Conservation (phyloP, 148 eudicot genomes). For the Oxyria digyna region DNA sequence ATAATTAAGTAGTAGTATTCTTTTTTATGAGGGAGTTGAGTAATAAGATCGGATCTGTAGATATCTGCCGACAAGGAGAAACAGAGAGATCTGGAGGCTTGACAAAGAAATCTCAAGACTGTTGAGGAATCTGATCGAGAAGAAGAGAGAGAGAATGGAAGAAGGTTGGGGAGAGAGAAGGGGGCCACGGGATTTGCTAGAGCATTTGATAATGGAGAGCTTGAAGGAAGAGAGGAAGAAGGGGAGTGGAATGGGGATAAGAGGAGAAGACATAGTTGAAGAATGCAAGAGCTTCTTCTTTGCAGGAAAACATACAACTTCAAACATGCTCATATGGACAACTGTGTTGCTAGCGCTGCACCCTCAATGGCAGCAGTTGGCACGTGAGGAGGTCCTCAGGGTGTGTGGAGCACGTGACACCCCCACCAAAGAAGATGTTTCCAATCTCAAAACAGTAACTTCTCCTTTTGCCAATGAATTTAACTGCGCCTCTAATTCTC, state of each 20-base stretch:
- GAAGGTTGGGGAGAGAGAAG: not conserved
- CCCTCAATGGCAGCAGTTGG: slow-evolving; percentile 60
- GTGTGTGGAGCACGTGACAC: slow-evolving; percentile 49
- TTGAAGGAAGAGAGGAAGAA: slow-evolving; percentile 9
- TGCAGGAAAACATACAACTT: slow-evolving; percentile 58
- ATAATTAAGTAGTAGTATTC: too few relatives aligned
- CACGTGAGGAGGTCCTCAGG: slow-evolving; percentile 55
- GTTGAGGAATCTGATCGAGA: slow-evolving; percentile 26
- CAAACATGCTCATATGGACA: slow-evolving; percentile 47
- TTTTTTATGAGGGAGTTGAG: too few relatives aligned
- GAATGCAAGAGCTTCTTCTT: slow-evolving; percentile 64
- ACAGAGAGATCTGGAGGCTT: slow-evolving; percentile 38
- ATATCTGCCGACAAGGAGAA: slow-evolving; percentile 47
- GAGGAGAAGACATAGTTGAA: slow-evolving; percentile 35
- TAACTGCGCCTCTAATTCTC: too few relatives aligned
- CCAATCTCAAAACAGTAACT: slow-evolving; percentile 47
- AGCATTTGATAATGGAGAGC: slow-evolving; percentile 26
- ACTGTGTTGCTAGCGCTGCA: slow-evolving; percentile 55
- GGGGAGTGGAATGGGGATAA: slow-evolving; percentile 7
- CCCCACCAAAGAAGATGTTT: slow-evolving; percentile 41
- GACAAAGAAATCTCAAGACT: slow-evolving; percentile 31
- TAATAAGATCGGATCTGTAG: slow-evolving; percentile 5
- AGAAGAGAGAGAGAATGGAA: slow-evolving; percentile 16
- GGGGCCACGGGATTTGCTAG: slow-evolving; percentile 36
- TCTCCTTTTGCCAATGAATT: too few relatives aligned